These are phyloP conservation scores for Gossypium arboreum DNA, from an alignment of 345 rosid species.

Conservation along the genomic window DNA sequence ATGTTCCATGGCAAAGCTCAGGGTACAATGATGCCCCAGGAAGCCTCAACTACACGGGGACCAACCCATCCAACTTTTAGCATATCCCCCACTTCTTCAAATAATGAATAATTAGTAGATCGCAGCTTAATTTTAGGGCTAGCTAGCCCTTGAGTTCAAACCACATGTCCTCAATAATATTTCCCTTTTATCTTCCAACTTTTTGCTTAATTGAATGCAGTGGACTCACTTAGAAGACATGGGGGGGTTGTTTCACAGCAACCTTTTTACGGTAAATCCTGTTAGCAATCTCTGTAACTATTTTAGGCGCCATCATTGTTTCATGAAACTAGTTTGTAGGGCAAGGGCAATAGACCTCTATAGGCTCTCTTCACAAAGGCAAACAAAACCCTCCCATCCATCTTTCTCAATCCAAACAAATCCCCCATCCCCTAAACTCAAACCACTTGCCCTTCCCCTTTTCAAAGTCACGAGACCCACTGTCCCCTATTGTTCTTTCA, in stretches of 20 bases:
- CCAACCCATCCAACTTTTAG: constrained; percentile 35
- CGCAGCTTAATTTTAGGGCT: constrained; percentile 10
- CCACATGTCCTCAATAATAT: constrained; percentile 19
- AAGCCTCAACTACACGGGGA: constrained; percentile 42
- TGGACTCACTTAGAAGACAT: not conserved
- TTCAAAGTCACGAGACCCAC: constrained; percentile 82
- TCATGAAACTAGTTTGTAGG: constrained; percentile 33
- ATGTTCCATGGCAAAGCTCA: constrained; percentile 56
- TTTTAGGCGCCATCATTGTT: not conserved
- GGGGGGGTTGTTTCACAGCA: not conserved
- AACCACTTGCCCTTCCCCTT: constrained; percentile 24
- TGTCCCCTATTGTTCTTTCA: constrained; percentile 37
- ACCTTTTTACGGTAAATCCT: constrained; percentile 12
- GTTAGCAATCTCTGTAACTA: constrained; percentile 4
- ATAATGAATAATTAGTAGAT: constrained; percentile 1
- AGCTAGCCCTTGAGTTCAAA: constrained; percentile 13
- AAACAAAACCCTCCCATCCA: constrained; percentile 22
- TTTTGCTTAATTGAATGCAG: constrained; percentile 28
- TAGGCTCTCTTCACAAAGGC: constrained; percentile 24
- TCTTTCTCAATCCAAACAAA: not conserved
- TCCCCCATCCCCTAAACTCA: not conserved
- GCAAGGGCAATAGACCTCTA: constrained; percentile 40
- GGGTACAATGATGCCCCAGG: constrained; percentile 49
- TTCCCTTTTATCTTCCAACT: not conserved
- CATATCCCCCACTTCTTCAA: constrained; percentile 10